Evolutionary conservation across 371 early-diverging fungal genomes (phyloP).

Genomic region (Apophysomyces variabilis): DNA sequence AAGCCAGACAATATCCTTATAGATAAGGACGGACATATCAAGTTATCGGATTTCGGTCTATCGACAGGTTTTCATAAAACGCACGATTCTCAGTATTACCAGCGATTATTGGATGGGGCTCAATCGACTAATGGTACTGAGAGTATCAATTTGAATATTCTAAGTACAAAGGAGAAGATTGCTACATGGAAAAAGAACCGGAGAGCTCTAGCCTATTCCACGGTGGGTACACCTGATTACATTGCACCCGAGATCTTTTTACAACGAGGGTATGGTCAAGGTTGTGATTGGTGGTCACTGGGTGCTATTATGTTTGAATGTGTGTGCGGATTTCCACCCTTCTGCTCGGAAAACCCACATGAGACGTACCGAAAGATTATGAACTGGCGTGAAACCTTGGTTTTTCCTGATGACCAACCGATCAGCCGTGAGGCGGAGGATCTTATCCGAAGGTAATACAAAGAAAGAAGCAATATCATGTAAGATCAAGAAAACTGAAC

Average conservation of each 20-base stretch:
- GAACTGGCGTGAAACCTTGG: slow-evolving; percentile 89
- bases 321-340: slow-evolving; percentile 96
- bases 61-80: slow-evolving; percentile 98
- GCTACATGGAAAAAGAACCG: slow-evolving; percentile 98
- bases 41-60: slow-evolving; percentile 96
- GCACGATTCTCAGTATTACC: slow-evolving; percentile 95
- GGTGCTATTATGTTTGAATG: slow-evolving; percentile 99
- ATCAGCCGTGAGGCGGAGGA: slow-evolving; percentile 91
- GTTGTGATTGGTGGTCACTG: slow-evolving; percentile 99
- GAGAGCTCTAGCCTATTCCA: slow-evolving; percentile 87
- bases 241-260: slow-evolving; percentile 97
- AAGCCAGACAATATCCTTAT: slow-evolving; percentile 91
- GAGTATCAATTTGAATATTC: slow-evolving; percentile 83
- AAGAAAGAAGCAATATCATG: not conserved
- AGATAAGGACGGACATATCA: slow-evolving; percentile 86
- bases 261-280: slow-evolving; percentile 94
- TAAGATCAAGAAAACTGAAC: not conserved
- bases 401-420: slow-evolving; percentile 93
- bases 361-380: slow-evolving; percentile 98
- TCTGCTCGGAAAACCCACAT: slow-evolving; percentile 93
- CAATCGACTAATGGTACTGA: slow-evolving; percentile 58
- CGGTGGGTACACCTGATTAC: slow-evolving; percentile 98
- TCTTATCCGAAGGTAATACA: slow-evolving; percentile 76
- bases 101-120: slow-evolving; percentile 70
- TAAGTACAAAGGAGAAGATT: slow-evolving; percentile 73